Conservation (phyloP, 345 rosid species). For the Eucalyptus fibrosa region DNA sequence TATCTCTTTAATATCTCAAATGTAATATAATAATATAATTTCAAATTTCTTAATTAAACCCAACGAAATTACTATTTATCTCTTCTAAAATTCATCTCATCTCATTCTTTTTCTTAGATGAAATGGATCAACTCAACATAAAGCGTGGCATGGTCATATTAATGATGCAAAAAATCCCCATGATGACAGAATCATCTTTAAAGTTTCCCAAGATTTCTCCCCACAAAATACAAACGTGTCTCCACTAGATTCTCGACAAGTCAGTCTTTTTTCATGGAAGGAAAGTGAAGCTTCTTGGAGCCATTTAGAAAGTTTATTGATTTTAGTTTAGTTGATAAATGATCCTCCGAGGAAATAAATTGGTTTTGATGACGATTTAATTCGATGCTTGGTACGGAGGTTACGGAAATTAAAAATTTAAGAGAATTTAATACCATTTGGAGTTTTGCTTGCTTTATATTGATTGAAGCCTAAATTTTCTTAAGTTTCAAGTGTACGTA, state of each 20-base stretch:
- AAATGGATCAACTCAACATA: background rate
- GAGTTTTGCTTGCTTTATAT: background rate
- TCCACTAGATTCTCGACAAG: background rate
- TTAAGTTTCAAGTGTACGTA: background rate
- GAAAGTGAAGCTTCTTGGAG: background rate
- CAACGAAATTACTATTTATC: too few relatives aligned
- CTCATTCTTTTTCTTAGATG: background rate
- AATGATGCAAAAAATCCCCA: background rate
- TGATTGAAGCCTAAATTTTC: background rate
- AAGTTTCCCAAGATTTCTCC: background rate
- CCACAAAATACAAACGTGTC: background rate
- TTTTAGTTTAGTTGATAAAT: background rate
- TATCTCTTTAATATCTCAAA: background rate
- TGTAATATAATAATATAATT: background rate
- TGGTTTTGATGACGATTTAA: background rate
- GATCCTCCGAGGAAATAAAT: background rate
- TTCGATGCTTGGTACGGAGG: background rate
- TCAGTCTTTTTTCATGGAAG: background rate
- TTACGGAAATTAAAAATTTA: background rate
- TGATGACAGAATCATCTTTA: background rate
- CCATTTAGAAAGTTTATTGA: background rate
- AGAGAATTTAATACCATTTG: background rate
- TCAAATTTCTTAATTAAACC: background rate
- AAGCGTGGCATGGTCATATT: background rate
- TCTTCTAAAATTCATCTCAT: background rate